phyloP scores from a whole-genome alignment of 441 rosid genomes.

The Brassica hybrid region DNA sequence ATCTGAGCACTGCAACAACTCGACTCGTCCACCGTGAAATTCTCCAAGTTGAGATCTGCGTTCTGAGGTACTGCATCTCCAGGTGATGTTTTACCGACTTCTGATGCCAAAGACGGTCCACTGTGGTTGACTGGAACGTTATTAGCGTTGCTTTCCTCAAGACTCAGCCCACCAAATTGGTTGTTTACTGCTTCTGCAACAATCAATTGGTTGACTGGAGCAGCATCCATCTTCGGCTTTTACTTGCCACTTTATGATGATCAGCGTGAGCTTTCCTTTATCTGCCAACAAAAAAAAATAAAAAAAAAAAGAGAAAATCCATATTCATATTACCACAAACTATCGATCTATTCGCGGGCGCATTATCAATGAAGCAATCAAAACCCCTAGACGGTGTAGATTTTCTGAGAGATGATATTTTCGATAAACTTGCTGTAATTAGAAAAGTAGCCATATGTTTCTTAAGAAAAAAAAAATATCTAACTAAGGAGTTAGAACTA shows the following conservation, averaged over 20 bases:
- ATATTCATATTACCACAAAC: background rate
- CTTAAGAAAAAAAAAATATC: background rate
- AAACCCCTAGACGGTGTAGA: constrained; percentile 16
- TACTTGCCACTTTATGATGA: constrained; percentile 43
- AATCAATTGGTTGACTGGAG: constrained; percentile 17
- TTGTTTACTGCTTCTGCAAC: constrained; percentile 44
- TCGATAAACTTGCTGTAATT: background rate
- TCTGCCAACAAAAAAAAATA: constrained; percentile 38
- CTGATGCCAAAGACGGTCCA: too few relatives aligned
- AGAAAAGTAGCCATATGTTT: background rate
- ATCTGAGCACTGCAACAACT: constrained; percentile 74
- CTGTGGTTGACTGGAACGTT: too few relatives aligned
- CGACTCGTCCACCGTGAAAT: constrained; percentile 68
- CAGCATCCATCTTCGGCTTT: constrained; percentile 28
- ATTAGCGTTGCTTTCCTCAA: constrained; percentile 43
- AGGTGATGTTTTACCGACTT: too few relatives aligned
- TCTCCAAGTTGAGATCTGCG: constrained; percentile 33
- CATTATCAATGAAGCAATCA: constrained; percentile 1
- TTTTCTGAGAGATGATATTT: background rate
- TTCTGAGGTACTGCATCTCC: too few relatives aligned
- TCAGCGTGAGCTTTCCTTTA: constrained; percentile 15
- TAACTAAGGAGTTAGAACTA: constrained; percentile 25
- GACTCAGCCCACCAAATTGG: constrained; percentile 50
- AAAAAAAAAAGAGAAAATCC: background rate
- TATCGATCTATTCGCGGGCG: background rate